phyloP scores from a whole-genome alignment of 352 stramenopile species.

The Stramenopiles sp. region DNA sequence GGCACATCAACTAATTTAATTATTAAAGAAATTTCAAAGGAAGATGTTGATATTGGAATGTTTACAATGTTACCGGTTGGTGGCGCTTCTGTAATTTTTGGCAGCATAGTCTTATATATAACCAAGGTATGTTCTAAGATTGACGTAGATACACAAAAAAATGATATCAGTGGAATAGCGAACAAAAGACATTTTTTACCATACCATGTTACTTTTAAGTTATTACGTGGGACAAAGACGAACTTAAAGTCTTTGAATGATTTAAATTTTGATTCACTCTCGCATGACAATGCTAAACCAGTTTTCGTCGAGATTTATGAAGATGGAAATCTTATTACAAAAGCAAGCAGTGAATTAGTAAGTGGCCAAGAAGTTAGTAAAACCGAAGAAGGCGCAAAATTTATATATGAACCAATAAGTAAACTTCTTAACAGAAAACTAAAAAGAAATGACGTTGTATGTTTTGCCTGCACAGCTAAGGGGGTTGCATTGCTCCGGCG shows the following conservation, averaged over 20 bases:
- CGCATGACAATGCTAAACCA: too few relatives aligned
- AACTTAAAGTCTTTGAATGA: too few relatives aligned
- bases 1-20: conserved; percentile 5
- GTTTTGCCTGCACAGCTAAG: neutral
- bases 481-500: neutral
- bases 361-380: neutral
- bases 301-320: too few relatives aligned
- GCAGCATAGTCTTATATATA: neutral
- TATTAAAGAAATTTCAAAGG: neutral
- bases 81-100: neutral
- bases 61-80: neutral
- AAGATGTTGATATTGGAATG: neutral
- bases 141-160: neutral
- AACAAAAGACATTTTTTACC: too few relatives aligned
- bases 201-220: too few relatives aligned
- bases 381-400: neutral
- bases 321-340: too few relatives aligned
- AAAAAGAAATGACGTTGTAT: neutral
- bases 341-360: too few relatives aligned
- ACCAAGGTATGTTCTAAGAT: neutral
- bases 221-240: too few relatives aligned
- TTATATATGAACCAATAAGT: neutral
- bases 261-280: too few relatives aligned
- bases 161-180: neutral
- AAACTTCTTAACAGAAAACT: neutral